Evolutionary conservation across 352 stramenopile species (phyloP).

Genomic region (Pythium apleroticum): DNA sequence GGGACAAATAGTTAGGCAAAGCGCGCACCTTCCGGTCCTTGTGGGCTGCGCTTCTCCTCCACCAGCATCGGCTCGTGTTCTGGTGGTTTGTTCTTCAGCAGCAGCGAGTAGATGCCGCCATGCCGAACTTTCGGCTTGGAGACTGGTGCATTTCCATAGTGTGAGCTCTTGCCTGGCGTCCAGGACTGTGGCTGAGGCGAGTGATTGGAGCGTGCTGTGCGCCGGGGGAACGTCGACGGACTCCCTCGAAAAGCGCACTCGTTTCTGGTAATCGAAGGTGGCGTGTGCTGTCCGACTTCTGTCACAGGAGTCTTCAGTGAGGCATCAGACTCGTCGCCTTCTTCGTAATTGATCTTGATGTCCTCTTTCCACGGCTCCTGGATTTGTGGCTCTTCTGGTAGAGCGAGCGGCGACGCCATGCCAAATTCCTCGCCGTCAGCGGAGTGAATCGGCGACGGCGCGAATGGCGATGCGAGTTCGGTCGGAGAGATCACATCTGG

Average conservation of each 20-base stretch:
- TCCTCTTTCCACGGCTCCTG: constrained; percentile 30
- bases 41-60: constrained; percentile 41
- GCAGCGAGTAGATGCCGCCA: constrained; percentile 74
- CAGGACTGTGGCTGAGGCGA: constrained; percentile 10
- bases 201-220: neutral
- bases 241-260: neutral
- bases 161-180: neutral
- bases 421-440: constrained; percentile 53
- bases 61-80: constrained; percentile 60
- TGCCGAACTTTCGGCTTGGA: constrained; percentile 61
- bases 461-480: constrained; percentile 39
- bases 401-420: constrained; percentile 58
- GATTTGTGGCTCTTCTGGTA: constrained; percentile 44
- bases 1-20: no score
- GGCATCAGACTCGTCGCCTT: constrained; percentile 8
- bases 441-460: constrained; percentile 34
- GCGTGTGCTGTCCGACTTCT: neutral
- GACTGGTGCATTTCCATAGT: constrained; percentile 19
- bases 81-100: constrained; percentile 57
- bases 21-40: constrained; percentile 13
- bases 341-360: constrained; percentile 24
- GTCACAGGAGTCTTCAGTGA: neutral
- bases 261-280: neutral
- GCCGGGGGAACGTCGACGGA: constrained; percentile 9
- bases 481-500: constrained; percentile 46